Percentiles rank a stretch among this genome's conserved stretches.
Evolutionary conservation across 176 grass and related monocot species (phyloP).

Genomic region (Hyparrhenia diplandra): DNA sequence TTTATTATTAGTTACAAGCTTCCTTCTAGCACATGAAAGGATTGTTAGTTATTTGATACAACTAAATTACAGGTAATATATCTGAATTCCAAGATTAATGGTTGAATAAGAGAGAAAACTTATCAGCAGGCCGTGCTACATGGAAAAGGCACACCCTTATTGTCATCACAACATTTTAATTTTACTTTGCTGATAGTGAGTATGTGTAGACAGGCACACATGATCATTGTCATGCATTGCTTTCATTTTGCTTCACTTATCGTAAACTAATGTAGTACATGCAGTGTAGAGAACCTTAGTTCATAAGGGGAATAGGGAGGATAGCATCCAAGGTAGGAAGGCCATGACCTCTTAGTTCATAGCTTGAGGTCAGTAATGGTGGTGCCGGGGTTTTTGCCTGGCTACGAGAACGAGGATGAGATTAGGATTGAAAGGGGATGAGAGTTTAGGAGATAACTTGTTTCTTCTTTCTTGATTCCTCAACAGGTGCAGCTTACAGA

Average conservation of each 20-base stretch:
- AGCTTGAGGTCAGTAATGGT: too few species aligned
- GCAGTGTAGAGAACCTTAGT: too few species aligned
- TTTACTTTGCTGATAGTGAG: slow-evolving; percentile 1
- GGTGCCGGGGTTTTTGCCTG: too few species aligned
- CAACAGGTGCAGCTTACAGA: too few species aligned
- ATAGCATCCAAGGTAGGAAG: too few species aligned
- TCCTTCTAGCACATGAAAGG: neutral
- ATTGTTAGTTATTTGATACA: neutral
- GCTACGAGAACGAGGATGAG: too few species aligned
- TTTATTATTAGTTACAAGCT: too few species aligned
- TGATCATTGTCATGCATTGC: neutral
- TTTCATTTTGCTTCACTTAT: neutral
- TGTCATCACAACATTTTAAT: neutral
- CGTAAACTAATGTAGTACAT: neutral
- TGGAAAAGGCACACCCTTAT: neutral
- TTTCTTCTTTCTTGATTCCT: too few species aligned
- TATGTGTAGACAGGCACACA: neutral
- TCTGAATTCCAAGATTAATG: neutral
- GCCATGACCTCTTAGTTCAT: too few species aligned
- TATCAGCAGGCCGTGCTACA: neutral
- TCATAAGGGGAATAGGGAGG: too few species aligned
- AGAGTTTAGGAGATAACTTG: too few species aligned
- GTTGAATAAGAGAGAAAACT: neutral
- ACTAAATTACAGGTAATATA: neutral
- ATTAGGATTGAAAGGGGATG: too few species aligned